phyloP scores from a whole-genome alignment of 306 rosid species.

The Quercus aquifolioides region DNA sequence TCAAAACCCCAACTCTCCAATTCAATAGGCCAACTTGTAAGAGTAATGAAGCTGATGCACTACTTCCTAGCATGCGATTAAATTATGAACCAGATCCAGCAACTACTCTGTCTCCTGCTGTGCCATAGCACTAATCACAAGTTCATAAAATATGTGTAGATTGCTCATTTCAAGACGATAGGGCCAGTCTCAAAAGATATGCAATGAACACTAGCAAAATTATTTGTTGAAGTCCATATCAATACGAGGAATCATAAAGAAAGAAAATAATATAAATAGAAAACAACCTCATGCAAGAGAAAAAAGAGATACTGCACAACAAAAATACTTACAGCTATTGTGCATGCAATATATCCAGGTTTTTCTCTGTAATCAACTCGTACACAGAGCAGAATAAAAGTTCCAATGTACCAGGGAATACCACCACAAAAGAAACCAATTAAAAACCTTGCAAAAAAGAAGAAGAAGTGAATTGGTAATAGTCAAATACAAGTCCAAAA shows the following conservation, averaged over 20 bases:
- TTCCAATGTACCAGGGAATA: constrained; percentile 75
- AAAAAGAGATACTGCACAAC: background rate
- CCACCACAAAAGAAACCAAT: constrained; percentile 76
- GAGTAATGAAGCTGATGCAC: background rate
- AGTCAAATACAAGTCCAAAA: background rate
- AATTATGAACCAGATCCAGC: background rate
- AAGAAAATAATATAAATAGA: background rate
- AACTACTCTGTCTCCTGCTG: background rate
- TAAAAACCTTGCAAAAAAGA: constrained; percentile 54
- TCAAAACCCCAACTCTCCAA: background rate
- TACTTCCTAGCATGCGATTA: background rate
- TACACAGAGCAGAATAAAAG: constrained; percentile 53
- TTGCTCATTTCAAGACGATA: background rate
- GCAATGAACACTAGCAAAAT: background rate
- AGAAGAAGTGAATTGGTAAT: background rate
- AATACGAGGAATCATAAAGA: background rate
- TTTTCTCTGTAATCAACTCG: constrained; percentile 76
- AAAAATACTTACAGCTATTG: constrained; percentile 64
- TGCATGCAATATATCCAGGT: constrained; percentile 81
- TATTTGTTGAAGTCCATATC: background rate
- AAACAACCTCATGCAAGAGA: background rate
- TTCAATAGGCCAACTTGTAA: background rate
- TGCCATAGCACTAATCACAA: background rate
- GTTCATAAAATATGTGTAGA: background rate
- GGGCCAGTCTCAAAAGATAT: background rate